Base-by-base conservation (phyloP, 768 basidiomycete species). In the Leccinum pellstonianum region DNA sequence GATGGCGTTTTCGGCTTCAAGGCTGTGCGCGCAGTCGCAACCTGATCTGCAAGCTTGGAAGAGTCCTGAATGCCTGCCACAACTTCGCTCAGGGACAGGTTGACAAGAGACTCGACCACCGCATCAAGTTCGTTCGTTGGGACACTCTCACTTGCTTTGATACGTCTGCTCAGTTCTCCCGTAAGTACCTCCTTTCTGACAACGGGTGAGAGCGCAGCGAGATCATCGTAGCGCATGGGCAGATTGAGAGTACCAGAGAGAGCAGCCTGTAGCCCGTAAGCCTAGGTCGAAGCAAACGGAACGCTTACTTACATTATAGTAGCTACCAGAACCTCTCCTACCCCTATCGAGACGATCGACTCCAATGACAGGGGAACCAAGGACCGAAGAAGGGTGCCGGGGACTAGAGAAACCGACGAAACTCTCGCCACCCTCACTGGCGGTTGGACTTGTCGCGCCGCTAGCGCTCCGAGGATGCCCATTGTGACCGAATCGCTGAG, bases 151-250 rank as follows among this genome's bases (percentile, higher is more conserved):
- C 83, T 76, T 3, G 77, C 69, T 67, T 84, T 89, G 65, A 94
- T 78, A 5, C 90, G 86, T 59, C 91, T 83, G 66, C 83, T 87
- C 27, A 94, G 77, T 71, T 94, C 93, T 33, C 91, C 93, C 0
- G 89, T 86, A 27, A 95, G 79, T 5, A 94, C 88, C 67, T 93
- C 91, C 70, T 88, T 90, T 64, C 93, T 85, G 12, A 94, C 91
- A 19, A 94, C 93, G 17, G 93, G 91, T 11, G 93, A 93, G 46
- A 95, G 77, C 0, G 86, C 81, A 0, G 91, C 81, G 6, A 94
- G 81, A 58, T 93, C 91, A 63, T 94, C 93, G 61, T 92, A 93
- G n/a, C 84, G 87, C 86, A 93, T 89, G 0, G 92, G 88, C 17
- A 93, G 71, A 68, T 88, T 91, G 41, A 92, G 79, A 0, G 86